Percentiles rank a stretch among this genome's conserved stretches.
These are phyloP conservation scores for Clarireedia paspali DNA, from an alignment of 2,329 filamentous ascomycete genomes.

Conservation along the genomic window DNA sequence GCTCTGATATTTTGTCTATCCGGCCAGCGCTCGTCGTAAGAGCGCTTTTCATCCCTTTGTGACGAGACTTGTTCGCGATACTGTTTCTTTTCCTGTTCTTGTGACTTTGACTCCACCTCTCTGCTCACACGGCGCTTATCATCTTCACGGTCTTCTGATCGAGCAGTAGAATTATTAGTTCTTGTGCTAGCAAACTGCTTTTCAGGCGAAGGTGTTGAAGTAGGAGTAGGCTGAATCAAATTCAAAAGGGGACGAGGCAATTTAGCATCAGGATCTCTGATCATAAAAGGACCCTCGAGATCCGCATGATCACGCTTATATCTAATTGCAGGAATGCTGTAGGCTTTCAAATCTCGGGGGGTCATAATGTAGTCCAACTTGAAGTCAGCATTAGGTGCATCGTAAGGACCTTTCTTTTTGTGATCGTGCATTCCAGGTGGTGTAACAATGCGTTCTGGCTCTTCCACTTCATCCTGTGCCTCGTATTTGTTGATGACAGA, in stretches of 20 bases:
- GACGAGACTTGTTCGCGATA: not conserved
- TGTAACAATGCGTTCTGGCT: constrained; percentile 42
- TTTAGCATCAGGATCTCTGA: constrained; percentile 22
- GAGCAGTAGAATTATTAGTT: constrained; percentile 4
- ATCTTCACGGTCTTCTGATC: constrained; percentile 6
- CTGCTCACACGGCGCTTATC: not conserved
- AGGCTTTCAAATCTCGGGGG: constrained; percentile 40
- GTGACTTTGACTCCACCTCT: not conserved
- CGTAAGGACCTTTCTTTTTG: constrained; percentile 43
- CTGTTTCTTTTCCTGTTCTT: not conserved
- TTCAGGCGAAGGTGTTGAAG: constrained; percentile 41
- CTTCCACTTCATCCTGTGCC: constrained; percentile 28
- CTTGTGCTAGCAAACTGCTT: constrained; percentile 28
- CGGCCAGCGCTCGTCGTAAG: not conserved
- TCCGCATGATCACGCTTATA: constrained; percentile 34
- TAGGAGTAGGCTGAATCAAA: constrained; percentile 52
- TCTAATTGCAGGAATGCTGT: constrained; percentile 24
- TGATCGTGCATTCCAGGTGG: constrained; percentile 44
- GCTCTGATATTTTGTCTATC: not conserved
- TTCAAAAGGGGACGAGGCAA: constrained; percentile 46
- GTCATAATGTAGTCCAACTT: constrained; percentile 50
- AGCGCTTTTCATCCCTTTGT: not conserved
- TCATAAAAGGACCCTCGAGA: constrained; percentile 12
- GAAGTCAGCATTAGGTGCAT: constrained; percentile 56
- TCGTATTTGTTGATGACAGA: constrained; percentile 50